phyloP scores from a whole-genome alignment of 2,329 filamentous ascomycete genomes.

The Ophiostoma sp. region DNA sequence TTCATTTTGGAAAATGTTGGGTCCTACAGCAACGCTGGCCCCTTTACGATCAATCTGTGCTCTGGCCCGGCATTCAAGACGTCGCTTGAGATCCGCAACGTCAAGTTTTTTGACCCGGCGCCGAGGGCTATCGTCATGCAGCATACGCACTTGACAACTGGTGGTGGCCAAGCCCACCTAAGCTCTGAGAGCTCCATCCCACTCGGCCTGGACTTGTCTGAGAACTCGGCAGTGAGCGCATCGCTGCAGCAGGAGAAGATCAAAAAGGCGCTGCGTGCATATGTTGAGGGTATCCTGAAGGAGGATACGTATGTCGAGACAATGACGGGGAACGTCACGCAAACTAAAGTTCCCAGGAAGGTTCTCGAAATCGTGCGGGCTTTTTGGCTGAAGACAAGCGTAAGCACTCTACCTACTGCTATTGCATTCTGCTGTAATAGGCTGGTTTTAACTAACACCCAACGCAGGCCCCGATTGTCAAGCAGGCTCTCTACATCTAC shows the following conservation, averaged over 20 bases:
- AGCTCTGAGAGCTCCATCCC: constrained; percentile 42
- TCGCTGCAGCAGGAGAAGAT: constrained; percentile 43
- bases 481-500: constrained; percentile 49
- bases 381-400: constrained; percentile 43
- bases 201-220: constrained; percentile 46
- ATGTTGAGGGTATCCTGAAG: constrained; percentile 43
- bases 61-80: constrained; percentile 43
- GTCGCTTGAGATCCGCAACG: constrained; percentile 41
- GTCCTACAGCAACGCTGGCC: constrained; percentile 40
- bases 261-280: constrained; percentile 40
- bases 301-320: constrained; percentile 47
- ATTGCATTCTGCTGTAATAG: too few species aligned
- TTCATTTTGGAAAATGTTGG: constrained; percentile 48
- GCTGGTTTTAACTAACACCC: too few species aligned
- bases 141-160: constrained; percentile 46
- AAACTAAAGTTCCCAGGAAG: constrained; percentile 43
- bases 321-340: constrained; percentile 43
- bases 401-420: constrained; percentile 27
- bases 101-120: constrained; percentile 49
- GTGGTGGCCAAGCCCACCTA: constrained; percentile 37
- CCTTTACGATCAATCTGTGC: constrained; percentile 44
- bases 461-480: constrained; percentile 44
- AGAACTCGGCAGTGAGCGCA: constrained; percentile 32
- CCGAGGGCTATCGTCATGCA: constrained; percentile 41
- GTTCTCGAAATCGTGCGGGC: constrained; percentile 45